A percentile compares a stretch with the other conserved stretches of the same genome.
These are phyloP conservation scores for Penicillium carneum DNA, from an alignment of 2,329 filamentous ascomycete genomes.

Conservation along the genomic window DNA sequence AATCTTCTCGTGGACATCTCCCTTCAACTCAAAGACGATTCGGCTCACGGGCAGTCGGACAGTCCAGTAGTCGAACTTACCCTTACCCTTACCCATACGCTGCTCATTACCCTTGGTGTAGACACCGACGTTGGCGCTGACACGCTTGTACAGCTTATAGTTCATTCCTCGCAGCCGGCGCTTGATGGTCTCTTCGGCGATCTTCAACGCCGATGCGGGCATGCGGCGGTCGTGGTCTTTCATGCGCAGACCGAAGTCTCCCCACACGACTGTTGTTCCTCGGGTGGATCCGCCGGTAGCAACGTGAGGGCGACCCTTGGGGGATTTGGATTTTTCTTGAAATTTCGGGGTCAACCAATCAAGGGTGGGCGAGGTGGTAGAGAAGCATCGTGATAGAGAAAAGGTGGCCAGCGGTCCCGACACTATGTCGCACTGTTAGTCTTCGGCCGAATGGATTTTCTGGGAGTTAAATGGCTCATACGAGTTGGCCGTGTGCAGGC, in stretches of 20 bases:
- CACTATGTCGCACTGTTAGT: conserved; percentile 39
- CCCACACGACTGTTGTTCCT: conserved; percentile 95
- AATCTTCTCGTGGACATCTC: conserved; percentile 91
- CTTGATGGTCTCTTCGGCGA: conserved; percentile 93
- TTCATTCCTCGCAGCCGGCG: conserved; percentile 85
- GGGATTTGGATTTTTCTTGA: conserved; percentile 83
- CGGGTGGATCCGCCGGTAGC: conserved; percentile 88
- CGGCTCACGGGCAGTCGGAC: conserved; percentile 87
- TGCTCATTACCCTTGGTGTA: conserved; percentile 95
- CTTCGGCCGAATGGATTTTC: conserved; percentile 23
- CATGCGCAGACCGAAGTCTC: conserved; percentile 93
- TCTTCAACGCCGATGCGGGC: conserved; percentile 82
- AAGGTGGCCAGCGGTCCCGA: conserved; percentile 39
- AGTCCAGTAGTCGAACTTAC: conserved; percentile 96
- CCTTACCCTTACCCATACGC: conserved; percentile 99
- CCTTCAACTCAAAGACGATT: conserved; percentile 90
- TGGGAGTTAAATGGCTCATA: conserved; percentile 32
- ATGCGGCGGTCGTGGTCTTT: conserved; percentile 91
- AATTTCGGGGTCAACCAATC: conserved; percentile 85
- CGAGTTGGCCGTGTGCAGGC: conserved; percentile 45
- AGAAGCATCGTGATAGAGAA: conserved; percentile 70
- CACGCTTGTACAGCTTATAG: conserved; percentile 89
- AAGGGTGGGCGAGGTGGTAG: conserved; percentile 67
- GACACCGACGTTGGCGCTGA: conserved; percentile 91
- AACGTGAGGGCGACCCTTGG: conserved; percentile 85